These are phyloP conservation scores for Coemansia sp. DNA, from an alignment of 192 early-diverging fungal species.

Conservation along the genomic window DNA sequence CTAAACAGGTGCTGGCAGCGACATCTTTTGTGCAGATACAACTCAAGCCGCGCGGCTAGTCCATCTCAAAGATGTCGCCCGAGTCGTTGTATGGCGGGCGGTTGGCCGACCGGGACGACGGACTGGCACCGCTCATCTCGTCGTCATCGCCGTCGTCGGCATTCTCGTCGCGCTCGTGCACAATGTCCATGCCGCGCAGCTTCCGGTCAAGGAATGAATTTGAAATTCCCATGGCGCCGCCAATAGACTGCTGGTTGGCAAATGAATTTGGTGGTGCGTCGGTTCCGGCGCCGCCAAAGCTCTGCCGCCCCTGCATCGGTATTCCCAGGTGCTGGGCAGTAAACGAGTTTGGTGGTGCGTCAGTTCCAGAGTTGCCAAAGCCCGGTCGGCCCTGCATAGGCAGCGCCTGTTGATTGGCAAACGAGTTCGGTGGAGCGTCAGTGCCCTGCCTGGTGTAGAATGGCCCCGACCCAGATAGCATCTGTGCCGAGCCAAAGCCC, in stretches of 20 bases:
- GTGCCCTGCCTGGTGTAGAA: background rate
- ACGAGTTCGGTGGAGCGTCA: conserved; percentile 17
- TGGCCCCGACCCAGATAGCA: too few species aligned
- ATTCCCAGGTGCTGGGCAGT: background rate
- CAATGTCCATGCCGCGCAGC: conserved; percentile 10
- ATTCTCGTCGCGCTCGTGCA: conserved; percentile 10
- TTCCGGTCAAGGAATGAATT: conserved; percentile 23
- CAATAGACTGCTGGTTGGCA: background rate
- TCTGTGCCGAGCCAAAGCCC: conserved; percentile 1
- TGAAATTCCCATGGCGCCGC: conserved; percentile 2
- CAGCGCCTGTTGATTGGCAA: conserved; percentile 3
- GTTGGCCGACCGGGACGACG: background rate
- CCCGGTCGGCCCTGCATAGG: conserved; percentile 4
- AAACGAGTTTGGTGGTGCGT: conserved; percentile 30
- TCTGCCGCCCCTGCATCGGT: conserved; percentile 5
- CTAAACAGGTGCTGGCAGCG: background rate
- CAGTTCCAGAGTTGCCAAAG: conserved; percentile 13
- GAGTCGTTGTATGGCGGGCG: conserved; percentile 2
- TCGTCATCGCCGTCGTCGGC: conserved; percentile 12
- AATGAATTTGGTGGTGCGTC: conserved; percentile 15
- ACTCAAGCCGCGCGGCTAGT: background rate
- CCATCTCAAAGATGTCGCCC: conserved; percentile 35
- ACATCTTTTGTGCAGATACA: background rate
- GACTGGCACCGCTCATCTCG: conserved; percentile 4
- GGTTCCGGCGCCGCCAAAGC: background rate